Evolutionary conservation across 306 rosid genomes (phyloP), one percentile per base, ranked within the genome.

Genomic region (Boehmeria nivea): DNA sequence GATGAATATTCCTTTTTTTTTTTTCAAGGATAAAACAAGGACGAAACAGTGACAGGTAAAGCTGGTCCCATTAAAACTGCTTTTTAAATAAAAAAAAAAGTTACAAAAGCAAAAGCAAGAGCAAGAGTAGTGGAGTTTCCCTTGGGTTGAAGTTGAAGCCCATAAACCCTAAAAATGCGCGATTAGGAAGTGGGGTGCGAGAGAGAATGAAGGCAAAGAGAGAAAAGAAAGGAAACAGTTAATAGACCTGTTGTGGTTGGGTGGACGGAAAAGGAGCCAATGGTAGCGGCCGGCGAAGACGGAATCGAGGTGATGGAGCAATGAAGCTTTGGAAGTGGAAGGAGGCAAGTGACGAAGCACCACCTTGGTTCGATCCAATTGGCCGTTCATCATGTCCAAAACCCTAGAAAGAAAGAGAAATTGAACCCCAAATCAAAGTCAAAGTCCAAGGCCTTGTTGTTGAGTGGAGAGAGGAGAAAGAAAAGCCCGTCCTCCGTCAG

Each of bases 291-390:
- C 82, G 9, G 67, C 66, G 60, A 85, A 82, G 61, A 68, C 3
- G 36, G 44, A 64, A 18, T 82, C 86, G 52, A 85, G 72, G 52
- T 69, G 84, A 37, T 75, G 60, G 60, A 72, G 60, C 49, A 85
- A 78, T 9, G 67, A 15, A 18, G 71, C 66, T 68, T 67, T 58
- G 6, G 94, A 51, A n/a, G 81, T 70, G 6, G 84, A 49, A 18
- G 86, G 94, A 23, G 89, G 94, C 65, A 85, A 74, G 86, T 82
- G 86, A 43, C 94, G 84, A 12, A 85, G 63, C 69, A 85, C 94
- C 44, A 82, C 89, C 78, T 82, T 85, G 25, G 86, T 82, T 68
- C 94, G 94, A 76, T 77, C 82, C 80, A 70, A 57, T 70, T 56
- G 25, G 36, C 69, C 76, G 53, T 76, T 82, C 82, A 18, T 82